phyloP scores from a whole-genome alignment of 495 filamentous ascomycete species.

The Neurospora tetraspora region DNA sequence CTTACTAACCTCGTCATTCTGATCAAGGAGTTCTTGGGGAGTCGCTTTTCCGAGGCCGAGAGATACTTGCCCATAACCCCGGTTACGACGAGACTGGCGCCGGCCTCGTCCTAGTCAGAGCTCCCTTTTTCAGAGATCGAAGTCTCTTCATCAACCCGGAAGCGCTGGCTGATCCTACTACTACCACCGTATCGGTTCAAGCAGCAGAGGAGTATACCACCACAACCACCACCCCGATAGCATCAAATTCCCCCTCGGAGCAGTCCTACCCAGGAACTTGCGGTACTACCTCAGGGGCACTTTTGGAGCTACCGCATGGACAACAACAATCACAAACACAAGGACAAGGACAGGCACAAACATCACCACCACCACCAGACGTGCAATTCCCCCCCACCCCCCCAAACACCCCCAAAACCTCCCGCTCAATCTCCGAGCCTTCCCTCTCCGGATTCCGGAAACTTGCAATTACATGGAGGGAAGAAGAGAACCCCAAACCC shows the following conservation, averaged over 20 bases:
- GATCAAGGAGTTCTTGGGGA: background rate
- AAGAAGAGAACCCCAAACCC: background rate
- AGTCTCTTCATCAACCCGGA: background rate
- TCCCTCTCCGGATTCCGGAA: background rate
- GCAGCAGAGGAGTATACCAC: background rate
- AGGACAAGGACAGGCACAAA: background rate
- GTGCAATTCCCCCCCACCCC: background rate
- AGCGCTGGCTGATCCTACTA: background rate
- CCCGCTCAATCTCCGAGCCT: background rate
- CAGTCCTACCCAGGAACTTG: background rate
- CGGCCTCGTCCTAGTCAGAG: constrained; percentile 2
- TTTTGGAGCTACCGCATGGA: too few relatives aligned
- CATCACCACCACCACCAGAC: background rate
- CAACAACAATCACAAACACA: background rate
- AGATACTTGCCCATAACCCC: background rate
- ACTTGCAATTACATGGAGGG: background rate
- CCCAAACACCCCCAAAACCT: background rate
- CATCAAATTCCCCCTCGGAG: background rate
- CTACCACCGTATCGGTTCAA: background rate
- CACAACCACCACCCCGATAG: background rate
- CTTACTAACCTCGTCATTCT: background rate
- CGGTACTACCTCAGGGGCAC: background rate
- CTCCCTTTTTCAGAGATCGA: background rate
- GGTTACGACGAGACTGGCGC: background rate
- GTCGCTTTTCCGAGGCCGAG: background rate